Conservation (phyloP, 768 basidiomycete species). For the Suillus cothurnatus region DNA sequence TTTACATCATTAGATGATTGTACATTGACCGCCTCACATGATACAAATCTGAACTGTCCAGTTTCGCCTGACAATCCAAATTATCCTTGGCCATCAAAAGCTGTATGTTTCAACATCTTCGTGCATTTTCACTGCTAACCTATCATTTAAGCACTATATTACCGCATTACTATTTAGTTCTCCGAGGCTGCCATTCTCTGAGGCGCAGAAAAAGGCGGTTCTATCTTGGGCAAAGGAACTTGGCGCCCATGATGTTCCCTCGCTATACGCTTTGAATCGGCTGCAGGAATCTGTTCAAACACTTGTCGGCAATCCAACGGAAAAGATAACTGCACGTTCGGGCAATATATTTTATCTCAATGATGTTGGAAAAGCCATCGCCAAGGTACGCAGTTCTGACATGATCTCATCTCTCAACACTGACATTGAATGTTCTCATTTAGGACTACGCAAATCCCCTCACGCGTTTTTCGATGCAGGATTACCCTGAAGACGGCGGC, state of each 20-base stretch:
- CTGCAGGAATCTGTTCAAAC: conserved; percentile 18
- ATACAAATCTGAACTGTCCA: not conserved
- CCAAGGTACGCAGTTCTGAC: conserved; percentile 17
- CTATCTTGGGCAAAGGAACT: conserved; percentile 32
- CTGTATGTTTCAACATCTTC: conserved; percentile 1
- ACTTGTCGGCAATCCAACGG: conserved; percentile 25
- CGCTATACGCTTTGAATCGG: conserved; percentile 24
- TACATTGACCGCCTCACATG: not conserved
- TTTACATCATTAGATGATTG: not conserved
- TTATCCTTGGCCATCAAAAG: conserved; percentile 13
- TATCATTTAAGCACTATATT: conserved; percentile 24
- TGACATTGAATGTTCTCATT: not conserved
- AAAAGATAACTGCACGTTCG: conserved; percentile 18
- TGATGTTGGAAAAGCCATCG: conserved; percentile 13
- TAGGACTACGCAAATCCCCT: conserved; percentile 32
- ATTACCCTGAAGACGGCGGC: conserved; percentile 30
- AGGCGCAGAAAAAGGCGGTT: conserved; percentile 30
- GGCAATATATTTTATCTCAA: conserved; percentile 32
- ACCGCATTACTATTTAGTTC: conserved; percentile 37
- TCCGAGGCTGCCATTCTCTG: conserved; percentile 31
- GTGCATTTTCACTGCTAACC: not conserved
- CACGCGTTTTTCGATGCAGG: conserved; percentile 23
- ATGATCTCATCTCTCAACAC: conserved; percentile 3
- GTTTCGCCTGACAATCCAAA: conserved; percentile 34
- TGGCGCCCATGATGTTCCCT: conserved; percentile 31